phyloP scores from a whole-genome alignment of 345 rosid genomes.

The Noccaea caerulescens region DNA sequence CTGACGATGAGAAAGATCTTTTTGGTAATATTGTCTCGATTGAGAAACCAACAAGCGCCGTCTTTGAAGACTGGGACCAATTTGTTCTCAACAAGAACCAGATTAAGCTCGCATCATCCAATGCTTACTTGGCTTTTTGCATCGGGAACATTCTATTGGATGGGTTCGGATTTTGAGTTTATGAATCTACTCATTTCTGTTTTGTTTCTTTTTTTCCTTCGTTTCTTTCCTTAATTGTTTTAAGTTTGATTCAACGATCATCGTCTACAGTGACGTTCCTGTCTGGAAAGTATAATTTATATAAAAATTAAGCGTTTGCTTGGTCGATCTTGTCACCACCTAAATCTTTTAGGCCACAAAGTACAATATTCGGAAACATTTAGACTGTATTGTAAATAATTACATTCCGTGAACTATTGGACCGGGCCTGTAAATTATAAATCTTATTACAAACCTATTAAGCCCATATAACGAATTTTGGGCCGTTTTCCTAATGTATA shows the following conservation, averaged over 20 bases:
- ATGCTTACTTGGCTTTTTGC: constrained; percentile 18
- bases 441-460: too few species aligned
- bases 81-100: background rate
- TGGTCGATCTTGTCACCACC: background rate
- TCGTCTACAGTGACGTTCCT: background rate
- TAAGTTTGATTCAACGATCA: background rate
- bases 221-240: background rate
- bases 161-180: background rate
- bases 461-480: constrained; percentile 14
- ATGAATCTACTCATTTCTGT: background rate
- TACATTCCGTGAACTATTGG: background rate
- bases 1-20: background rate
- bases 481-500: background rate
- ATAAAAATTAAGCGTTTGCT: too few species aligned
- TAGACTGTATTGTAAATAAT: background rate
- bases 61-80: background rate
- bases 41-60: background rate
- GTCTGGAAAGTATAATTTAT: too few species aligned
- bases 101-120: constrained; percentile 14
- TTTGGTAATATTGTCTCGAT: background rate
- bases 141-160: background rate
- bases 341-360: background rate
- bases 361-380: background rate
- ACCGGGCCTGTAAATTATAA: background rate
- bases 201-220: background rate